Base-by-base conservation (phyloP, 169 alveolate genomes). In the Theileria sp. region DNA sequence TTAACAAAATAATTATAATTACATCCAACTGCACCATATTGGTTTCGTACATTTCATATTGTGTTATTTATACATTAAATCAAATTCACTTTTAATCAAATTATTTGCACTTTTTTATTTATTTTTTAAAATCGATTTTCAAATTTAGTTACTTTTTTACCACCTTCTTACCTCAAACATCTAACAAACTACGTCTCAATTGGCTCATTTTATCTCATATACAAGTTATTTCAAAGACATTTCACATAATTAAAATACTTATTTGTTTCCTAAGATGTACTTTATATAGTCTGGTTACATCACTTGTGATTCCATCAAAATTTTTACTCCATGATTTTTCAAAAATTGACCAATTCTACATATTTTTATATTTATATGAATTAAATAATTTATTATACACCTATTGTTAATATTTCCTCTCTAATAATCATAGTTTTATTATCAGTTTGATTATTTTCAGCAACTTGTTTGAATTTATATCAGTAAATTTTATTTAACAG, bases 21-120 rank as follows among this genome's bases (percentile, higher is more conserved):
- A 25, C 10, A 58, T 58, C 13, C 67, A 58, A 58, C 32, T 58
- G 67, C 67, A 58, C 67, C 67, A 58, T 58, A 58, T 58, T 58
- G 67, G 67, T 58, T 58, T 58, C 3, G 10, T 58, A 21, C 10
- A n/a, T 58, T 58, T 58, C 32, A n/a, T 58, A 58, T 58, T 17
- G 67, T 58, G 67, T 58, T 19, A 15, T 58, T 25, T 9, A 10
- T 44, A 44, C 54, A 44, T 44, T 44, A 7, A 44, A 44, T 44
- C 12, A 7, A 44, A 10, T 44, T 44, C 17, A 44, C 54, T 44
- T 44, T 44, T 44, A 44, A 10, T 44, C 8, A 44, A 44, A 44
- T 4, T 44, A 44, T 44, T 8, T 44, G 12, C 12, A 44, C 54
- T 10, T 44, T 44, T 44, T 44, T 1, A 44, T 4, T 32, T 32